These are phyloP conservation scores for Debaryomyces nepalensis DNA, from an alignment of 1,139 yeast genomes.

Conservation along the genomic window DNA sequence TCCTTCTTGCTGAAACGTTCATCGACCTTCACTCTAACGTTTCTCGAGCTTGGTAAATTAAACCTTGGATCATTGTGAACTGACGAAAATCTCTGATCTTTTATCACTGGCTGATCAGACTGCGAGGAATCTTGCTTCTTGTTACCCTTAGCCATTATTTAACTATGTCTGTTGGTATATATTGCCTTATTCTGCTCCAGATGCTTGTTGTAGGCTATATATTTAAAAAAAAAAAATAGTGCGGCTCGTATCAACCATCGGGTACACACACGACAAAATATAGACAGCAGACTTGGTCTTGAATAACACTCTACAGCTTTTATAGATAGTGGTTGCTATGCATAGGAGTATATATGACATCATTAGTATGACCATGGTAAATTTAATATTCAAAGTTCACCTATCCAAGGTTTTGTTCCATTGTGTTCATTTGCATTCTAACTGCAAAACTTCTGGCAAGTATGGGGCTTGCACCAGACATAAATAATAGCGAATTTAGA, in stretches of 20 bases:
- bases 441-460: no score
- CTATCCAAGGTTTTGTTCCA: no score
- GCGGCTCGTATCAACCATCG: background rate
- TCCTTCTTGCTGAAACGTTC: constrained; percentile 82
- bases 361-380: no score
- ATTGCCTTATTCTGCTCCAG: background rate
- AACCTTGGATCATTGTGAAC: constrained; percentile 91
- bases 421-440: no score
- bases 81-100: constrained; percentile 76
- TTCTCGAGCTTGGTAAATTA: constrained; percentile 69
- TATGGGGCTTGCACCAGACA: no score
- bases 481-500: no score
- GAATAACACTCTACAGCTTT: no score
- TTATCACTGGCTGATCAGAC: constrained; percentile 40
- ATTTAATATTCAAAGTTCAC: no score
- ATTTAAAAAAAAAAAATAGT: background rate
- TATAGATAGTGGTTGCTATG: no score
- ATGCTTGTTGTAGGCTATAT: background rate
- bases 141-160: constrained; percentile 8
- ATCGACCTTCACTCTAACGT: constrained; percentile 79
- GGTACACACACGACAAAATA: constrained; percentile 3
- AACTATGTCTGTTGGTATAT: background rate
- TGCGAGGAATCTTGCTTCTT: constrained; percentile 1
- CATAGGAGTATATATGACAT: no score
- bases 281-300: no score